Base-by-base conservation (phyloP, 208 protist species). In the Willaertia magna region DNA sequence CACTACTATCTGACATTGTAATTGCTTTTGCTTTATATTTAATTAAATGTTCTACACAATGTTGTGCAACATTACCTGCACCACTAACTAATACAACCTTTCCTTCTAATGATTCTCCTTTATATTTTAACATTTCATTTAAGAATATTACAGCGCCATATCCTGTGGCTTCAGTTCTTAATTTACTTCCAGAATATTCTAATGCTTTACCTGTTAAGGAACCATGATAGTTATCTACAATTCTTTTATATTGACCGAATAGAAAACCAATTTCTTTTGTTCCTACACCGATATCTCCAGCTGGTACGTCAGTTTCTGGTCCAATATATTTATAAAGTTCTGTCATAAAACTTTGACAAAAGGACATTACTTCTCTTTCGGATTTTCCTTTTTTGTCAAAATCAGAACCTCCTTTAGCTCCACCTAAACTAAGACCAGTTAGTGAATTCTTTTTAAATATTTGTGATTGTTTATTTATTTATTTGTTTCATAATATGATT, bases 371-470 rank as follows among this genome's bases (percentile, higher is more conserved):
- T 89, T 98, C 96, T 40, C 44, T 51, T 83, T 97, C 94, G 74
- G 91, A 94, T 90, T 96, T 96, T 74, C 96, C 95, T 88, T 96
- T 94, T 6, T 94, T 94, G 86, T 97, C 93, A 86, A 98, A 98
- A 90, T 97, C 95, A 30, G 94, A 94, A 44, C 95, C 94, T 76
- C 96, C 96, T 90, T 97, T 97, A 76, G 90, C 95, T 83, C 94
- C 95, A 42, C 95, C 95, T 89, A 98, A 94, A 39, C 94, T 93
- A 40, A 97, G 90, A 52, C 90, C 93, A 74, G 95, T 97, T 34
- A 98, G 91, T 34, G 94, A 90, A 88, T 98, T 98, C 90, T 97
- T n/a, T n/a, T n/a, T n/a, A n/a, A n/a, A n/a, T n/a, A n/a, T n/a
- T n/a, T n/a, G n/a, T n/a, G n/a, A n/a, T n/a, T n/a, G n/a, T n/a